phyloP scores from a whole-genome alignment of 371 early-diverging fungal genomes.

The Rhizopus delemar region DNA sequence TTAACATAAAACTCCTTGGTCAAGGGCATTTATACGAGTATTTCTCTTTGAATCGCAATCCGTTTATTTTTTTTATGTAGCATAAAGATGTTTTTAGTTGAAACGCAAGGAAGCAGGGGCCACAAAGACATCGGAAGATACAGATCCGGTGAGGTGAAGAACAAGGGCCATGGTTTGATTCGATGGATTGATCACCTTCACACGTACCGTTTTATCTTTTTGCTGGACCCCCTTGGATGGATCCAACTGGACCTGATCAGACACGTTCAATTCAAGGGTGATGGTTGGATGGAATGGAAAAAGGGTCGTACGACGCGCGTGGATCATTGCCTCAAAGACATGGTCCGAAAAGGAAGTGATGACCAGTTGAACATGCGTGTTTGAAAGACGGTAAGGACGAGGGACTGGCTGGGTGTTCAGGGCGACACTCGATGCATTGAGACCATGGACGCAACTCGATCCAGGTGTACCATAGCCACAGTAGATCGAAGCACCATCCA shows the following conservation, averaged over 20 bases:
- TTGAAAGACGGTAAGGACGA: slow-evolving; percentile 22
- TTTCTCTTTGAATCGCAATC: too few relatives aligned
- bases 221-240: slow-evolving; percentile 29
- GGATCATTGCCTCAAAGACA: slow-evolving; percentile 31
- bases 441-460: slow-evolving; percentile 7
- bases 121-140: slow-evolving; percentile 35
- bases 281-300: slow-evolving; percentile 28
- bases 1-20: too few relatives aligned
- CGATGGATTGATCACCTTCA: slow-evolving; percentile 26
- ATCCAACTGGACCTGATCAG: slow-evolving; percentile 25
- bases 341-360: slow-evolving; percentile 16
- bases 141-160: slow-evolving; percentile 25
- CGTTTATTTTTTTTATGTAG: too few relatives aligned
- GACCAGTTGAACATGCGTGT: slow-evolving; percentile 30
- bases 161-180: slow-evolving; percentile 32
- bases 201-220: slow-evolving; percentile 27
- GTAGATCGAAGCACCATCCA: neutral
- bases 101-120: slow-evolving; percentile 29
- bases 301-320: slow-evolving; percentile 34
- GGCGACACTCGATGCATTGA: too few relatives aligned
- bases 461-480: neutral
- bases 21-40: too few relatives aligned
- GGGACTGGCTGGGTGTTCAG: neutral
- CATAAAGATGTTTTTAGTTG: slow-evolving; percentile 10
- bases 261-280: slow-evolving; percentile 31